These are phyloP conservation scores for Aureobasidium vineae DNA, from an alignment of 2,329 filamentous ascomycete species.

Conservation along the genomic window DNA sequence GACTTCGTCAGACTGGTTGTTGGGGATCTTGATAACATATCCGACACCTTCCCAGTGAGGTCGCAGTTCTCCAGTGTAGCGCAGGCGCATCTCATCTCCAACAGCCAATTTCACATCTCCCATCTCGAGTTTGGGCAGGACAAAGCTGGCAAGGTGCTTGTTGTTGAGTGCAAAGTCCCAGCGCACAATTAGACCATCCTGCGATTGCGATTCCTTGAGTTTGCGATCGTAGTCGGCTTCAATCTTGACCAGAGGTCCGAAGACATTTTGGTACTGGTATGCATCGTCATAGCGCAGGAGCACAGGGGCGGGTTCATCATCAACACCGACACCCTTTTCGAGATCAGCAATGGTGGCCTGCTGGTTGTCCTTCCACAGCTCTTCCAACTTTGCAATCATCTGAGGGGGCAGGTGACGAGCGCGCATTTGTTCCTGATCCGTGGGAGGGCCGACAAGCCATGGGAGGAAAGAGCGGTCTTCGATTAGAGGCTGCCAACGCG, in stretches of 20 bases:
- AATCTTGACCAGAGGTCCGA: conserved; percentile 96
- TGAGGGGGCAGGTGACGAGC: conserved; percentile 90
- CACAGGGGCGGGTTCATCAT: conserved; percentile 93
- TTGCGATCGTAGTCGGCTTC: conserved; percentile 99
- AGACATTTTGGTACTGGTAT: conserved; percentile 98
- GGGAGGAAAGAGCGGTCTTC: conserved; percentile 92
- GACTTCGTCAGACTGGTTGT: conserved; percentile 98
- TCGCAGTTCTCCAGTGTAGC: conserved; percentile 92
- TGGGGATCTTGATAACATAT: conserved; percentile 98
- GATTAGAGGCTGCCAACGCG: conserved; percentile 95
- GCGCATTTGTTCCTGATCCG: conserved; percentile 92
- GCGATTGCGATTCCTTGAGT: conserved; percentile 95
- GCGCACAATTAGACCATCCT: conserved; percentile 88
- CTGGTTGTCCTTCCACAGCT: conserved; percentile 97
- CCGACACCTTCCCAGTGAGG: conserved; percentile 95
- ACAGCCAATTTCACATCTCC: conserved; percentile 98
- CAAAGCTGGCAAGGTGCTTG: conserved; percentile 93
- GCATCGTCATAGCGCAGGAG: conserved; percentile 93
- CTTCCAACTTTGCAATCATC: conserved; percentile 93
- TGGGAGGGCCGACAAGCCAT: conserved; percentile 87
- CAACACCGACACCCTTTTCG: conserved; percentile 85
- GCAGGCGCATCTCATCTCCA: conserved; percentile 95
- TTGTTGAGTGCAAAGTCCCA: conserved; percentile 97
- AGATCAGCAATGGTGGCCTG: conserved; percentile 85
- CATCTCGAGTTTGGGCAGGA: conserved; percentile 93